Conservation (phyloP, 73 alveolate genomes). For the Blepharisma japonicum region DNA sequence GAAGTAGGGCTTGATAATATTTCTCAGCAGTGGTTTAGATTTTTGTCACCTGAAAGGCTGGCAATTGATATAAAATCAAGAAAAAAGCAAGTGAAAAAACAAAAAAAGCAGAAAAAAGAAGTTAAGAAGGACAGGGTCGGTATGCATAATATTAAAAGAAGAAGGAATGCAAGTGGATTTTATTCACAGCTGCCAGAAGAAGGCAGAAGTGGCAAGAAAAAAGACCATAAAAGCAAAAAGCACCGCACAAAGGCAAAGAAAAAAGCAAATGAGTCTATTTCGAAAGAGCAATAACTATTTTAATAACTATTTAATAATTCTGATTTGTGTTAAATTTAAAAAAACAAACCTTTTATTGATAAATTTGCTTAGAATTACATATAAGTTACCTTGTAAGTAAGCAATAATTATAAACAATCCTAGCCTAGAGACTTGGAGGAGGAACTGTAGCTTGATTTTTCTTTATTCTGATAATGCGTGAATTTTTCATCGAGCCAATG, state of each 20-base stretch:
- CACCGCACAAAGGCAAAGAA: neutral
- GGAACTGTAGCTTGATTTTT: no score
- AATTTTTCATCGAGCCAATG: no score
- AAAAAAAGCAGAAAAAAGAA: slow-evolving; percentile 48
- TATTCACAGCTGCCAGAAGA: slow-evolving; percentile 26
- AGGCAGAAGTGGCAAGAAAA: neutral
- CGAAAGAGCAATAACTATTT: no score
- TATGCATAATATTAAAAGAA: neutral
- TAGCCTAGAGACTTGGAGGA: no score
- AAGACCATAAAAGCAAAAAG: neutral
- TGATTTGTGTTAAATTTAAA: no score
- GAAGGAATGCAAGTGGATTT: slow-evolving; percentile 21
- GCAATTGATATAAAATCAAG: slow-evolving; percentile 71
- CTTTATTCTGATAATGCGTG: no score
- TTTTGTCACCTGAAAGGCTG: slow-evolving; percentile 73
- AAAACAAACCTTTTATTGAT: no score
- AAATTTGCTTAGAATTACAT: no score
- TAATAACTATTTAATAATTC: no score
- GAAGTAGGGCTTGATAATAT: slow-evolving; percentile 75
- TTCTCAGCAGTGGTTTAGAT: slow-evolving; percentile 68
- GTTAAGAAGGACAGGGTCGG: slow-evolving; percentile 27
- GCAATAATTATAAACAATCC: no score
- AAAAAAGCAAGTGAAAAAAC: slow-evolving; percentile 49
- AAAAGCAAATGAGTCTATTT: neutral
- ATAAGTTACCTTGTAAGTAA: no score